phyloP scores from a whole-genome alignment of 441 rosid species.

The Gossypium trilobum region DNA sequence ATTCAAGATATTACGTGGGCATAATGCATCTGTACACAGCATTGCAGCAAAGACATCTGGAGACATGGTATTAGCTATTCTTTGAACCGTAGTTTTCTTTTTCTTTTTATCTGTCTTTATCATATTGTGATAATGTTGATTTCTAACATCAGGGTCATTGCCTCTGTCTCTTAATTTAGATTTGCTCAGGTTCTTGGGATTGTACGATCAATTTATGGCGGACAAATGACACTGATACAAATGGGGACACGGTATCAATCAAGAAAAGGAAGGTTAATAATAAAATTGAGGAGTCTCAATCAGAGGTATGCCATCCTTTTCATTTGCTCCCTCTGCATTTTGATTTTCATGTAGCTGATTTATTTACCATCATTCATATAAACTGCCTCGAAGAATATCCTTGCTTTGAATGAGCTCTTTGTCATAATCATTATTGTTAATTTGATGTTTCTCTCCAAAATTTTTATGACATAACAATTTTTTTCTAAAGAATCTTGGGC shows the following conservation, averaged over 20 bases:
- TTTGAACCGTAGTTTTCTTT: slow-evolving; percentile 3
- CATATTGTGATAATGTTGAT: not conserved
- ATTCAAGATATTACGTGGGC: slow-evolving; percentile 74
- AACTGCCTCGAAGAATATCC: not conserved
- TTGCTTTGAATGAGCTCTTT: not conserved
- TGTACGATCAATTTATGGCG: slow-evolving; percentile 71
- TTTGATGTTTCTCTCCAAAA: not conserved
- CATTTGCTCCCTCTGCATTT: not conserved
- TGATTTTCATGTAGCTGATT: not conserved
- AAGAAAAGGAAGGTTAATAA: slow-evolving; percentile 82
- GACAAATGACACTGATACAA: slow-evolving; percentile 41
- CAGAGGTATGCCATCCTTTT: slow-evolving; percentile 45
- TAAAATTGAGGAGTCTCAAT: slow-evolving; percentile 46
- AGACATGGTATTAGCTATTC: slow-evolving; percentile 46
- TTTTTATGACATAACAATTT: not conserved
- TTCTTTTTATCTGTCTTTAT: not conserved
- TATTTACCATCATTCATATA: not conserved
- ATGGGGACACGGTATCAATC: slow-evolving; percentile 46
- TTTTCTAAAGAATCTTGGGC: not conserved
- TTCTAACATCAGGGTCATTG: slow-evolving; percentile 5
- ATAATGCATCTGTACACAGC: slow-evolving; percentile 75
- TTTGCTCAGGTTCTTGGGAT: slow-evolving; percentile 95
- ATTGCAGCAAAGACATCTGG: slow-evolving; percentile 61
- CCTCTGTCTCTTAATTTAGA: slow-evolving; percentile 27
- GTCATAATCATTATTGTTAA: not conserved